Evolutionary conservation across 345 rosid species (phyloP).

Genomic region (Salix arbutifolia): DNA sequence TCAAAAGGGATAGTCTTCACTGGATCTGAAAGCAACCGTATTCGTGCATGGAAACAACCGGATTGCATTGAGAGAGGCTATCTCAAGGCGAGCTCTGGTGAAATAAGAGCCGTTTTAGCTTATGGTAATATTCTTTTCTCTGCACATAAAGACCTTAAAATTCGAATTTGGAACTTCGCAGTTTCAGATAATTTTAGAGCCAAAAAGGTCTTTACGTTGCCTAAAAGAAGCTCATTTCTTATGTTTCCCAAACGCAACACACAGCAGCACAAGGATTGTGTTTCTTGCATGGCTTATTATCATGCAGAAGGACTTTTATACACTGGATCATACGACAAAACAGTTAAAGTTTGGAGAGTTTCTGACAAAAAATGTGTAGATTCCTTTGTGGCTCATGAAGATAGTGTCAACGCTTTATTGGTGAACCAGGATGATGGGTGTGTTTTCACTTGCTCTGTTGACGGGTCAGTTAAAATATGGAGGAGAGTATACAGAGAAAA

Average conservation of each 20-base stretch:
- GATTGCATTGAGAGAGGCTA: conserved; percentile 39
- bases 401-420: conserved; percentile 31
- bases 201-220: conserved; percentile 37
- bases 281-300: conserved; percentile 54
- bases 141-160: conserved; percentile 39
- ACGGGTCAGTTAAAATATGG: conserved; percentile 55
- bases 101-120: conserved; percentile 35
- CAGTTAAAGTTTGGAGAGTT: conserved; percentile 49
- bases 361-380: conserved; percentile 37
- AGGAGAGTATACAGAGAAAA: conserved; percentile 41
- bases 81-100: conserved; percentile 35
- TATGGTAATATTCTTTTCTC: conserved; percentile 46
- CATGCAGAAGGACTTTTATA: conserved; percentile 42
- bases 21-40: conserved; percentile 41
- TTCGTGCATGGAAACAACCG: conserved; percentile 46
- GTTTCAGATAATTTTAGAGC: conserved; percentile 24
- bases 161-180: conserved; percentile 41
- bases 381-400: conserved; percentile 51
- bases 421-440: conserved; percentile 56
- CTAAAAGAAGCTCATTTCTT: conserved; percentile 29
- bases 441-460: conserved; percentile 48
- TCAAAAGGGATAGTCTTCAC: conserved; percentile 48
- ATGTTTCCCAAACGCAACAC: conserved; percentile 19
- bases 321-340: conserved; percentile 38
- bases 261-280: conserved; percentile 34